phyloP scores from a whole-genome alignment of 148 eudicot genomes.

The Persicaria tinctoria region DNA sequence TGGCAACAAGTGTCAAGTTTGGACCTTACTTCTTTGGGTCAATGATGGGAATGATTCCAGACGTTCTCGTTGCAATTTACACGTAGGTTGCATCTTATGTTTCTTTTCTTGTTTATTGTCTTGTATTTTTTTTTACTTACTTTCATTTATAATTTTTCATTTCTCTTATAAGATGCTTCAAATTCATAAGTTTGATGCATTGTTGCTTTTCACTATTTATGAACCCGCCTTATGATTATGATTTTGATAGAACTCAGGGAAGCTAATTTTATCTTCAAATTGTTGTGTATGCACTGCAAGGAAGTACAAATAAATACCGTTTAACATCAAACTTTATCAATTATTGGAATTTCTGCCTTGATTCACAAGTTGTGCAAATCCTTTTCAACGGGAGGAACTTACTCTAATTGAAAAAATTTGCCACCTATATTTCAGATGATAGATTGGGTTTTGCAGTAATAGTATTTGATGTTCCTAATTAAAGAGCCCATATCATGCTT shows the following conservation, averaged over 20 bases:
- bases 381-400: too few relatives aligned
- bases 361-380: too few relatives aligned
- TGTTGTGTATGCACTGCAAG: too few relatives aligned
- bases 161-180: too few relatives aligned
- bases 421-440: too few relatives aligned
- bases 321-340: too few relatives aligned
- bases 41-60: slow-evolving; percentile 80
- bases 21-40: slow-evolving; percentile 81
- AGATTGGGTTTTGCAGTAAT: too few relatives aligned
- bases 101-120: neutral
- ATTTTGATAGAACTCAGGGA: neutral
- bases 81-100: slow-evolving; percentile 36
- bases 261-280: too few relatives aligned
- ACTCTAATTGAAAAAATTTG: too few relatives aligned
- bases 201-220: neutral
- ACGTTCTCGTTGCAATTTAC: slow-evolving; percentile 76
- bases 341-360: too few relatives aligned
- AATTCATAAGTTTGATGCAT: neutral
- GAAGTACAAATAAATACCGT: too few relatives aligned
- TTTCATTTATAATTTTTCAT: neutral
- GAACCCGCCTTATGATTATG: neutral
- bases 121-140: neutral
- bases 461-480: neutral
- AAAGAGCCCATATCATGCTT: neutral
- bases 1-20: slow-evolving; percentile 83